Conservation (phyloP, 78 protist genomes). For the Isochrysis galbana region DNA sequence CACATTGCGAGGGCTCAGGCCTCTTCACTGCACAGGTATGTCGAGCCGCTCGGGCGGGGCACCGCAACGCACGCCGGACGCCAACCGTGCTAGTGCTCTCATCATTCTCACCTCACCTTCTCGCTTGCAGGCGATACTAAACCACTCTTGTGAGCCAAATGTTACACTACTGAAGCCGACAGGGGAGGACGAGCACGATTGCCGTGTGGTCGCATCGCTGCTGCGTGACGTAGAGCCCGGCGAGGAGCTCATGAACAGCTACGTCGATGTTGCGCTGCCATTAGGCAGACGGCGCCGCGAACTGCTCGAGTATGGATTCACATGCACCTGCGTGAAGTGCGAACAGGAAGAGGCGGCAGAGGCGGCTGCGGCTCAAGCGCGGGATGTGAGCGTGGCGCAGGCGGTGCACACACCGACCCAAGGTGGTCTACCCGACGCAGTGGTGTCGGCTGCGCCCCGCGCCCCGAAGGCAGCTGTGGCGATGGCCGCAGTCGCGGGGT, state of each 20-base stretch:
- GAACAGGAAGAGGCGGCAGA: background rate
- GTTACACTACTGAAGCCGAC: background rate
- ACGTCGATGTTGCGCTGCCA: background rate
- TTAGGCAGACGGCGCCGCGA: background rate
- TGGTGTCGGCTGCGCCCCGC: no score
- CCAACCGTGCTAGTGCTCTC: no score
- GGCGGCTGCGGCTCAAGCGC: background rate
- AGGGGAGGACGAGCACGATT: background rate
- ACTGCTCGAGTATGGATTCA: conserved; percentile 15
- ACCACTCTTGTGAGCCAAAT: conserved; percentile 30
- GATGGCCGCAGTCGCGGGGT: no score
- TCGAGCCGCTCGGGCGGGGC: no score
- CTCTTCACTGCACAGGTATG: no score
- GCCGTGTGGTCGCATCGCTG: background rate
- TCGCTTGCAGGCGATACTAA: background rate
- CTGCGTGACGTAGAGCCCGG: background rate
- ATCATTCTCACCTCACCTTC: no score
- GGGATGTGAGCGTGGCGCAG: no score
- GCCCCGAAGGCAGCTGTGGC: no score
- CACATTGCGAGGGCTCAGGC: conserved; percentile 4
- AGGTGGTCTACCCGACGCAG: no score
- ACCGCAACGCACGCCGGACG: no score
- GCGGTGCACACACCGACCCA: no score
- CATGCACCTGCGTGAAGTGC: background rate
- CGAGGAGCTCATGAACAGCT: background rate